Percentiles rank a stretch among this genome's conserved stretches.
phyloP scores from a whole-genome alignment of 371 early-diverging fungal species.

The Blakeslea trispora region DNA sequence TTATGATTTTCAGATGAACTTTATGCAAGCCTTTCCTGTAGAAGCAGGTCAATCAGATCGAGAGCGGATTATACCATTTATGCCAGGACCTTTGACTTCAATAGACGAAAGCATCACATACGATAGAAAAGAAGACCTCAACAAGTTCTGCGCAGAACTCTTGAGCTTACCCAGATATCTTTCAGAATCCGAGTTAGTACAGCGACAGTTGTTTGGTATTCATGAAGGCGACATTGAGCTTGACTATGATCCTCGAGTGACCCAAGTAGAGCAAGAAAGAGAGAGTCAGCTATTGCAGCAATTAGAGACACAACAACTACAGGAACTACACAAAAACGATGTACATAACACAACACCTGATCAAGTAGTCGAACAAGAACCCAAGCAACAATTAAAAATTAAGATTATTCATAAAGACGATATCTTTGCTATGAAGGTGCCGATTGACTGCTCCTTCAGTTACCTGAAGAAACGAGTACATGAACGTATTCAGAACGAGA shows the following conservation, averaged over 20 bases:
- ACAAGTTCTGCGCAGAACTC: conserved; percentile 67
- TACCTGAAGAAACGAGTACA: conserved; percentile 54
- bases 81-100: conserved; percentile 60
- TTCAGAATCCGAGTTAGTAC: conserved; percentile 48
- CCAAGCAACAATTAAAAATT: conserved; percentile 51
- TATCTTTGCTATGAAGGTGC: conserved; percentile 70
- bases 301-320: background rate
- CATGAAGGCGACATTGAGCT: conserved; percentile 63
- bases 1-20: conserved; percentile 69
- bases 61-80: conserved; percentile 67
- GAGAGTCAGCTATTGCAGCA: conserved; percentile 1
- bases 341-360: conserved; percentile 3
- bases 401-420: conserved; percentile 68
- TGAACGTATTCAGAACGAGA: conserved; percentile 42
- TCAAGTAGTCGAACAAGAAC: background rate
- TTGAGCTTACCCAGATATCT: conserved; percentile 59
- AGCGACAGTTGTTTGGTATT: conserved; percentile 57
- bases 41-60: conserved; percentile 66
- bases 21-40: conserved; percentile 66
- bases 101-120: conserved; percentile 55
- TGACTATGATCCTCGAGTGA: conserved; percentile 33
- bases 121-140: conserved; percentile 56
- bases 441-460: conserved; percentile 52
- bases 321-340: background rate
- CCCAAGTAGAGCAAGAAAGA: background rate